These are phyloP conservation scores for Teunomyces barrocoloradensis DNA, from an alignment of 805 yeast genomes.

Conservation along the genomic window DNA sequence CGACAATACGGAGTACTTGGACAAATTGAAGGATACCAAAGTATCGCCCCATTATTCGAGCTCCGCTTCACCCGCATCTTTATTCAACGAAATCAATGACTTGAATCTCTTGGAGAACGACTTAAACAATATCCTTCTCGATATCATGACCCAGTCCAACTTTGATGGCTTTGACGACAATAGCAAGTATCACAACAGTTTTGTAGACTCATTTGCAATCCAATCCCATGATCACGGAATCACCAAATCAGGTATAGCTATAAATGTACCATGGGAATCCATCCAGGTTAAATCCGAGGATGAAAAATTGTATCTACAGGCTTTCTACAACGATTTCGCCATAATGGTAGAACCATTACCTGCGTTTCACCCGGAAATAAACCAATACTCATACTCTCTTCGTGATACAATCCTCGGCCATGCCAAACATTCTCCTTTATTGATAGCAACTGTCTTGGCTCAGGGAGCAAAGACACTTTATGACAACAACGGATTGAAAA, in stretches of 20 bases:
- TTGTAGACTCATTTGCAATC: neutral
- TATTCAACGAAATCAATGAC: constrained; percentile 21
- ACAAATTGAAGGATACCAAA: neutral
- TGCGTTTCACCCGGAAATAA: constrained; percentile 26
- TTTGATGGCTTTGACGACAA: neutral
- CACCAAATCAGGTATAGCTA: constrained; percentile 10
- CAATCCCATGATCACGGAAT: neutral
- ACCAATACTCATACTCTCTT: constrained; percentile 44
- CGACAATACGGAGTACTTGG: constrained; percentile 1
- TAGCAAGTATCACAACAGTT: neutral
- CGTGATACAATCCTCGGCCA: constrained; percentile 59
- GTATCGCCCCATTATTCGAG: neutral
- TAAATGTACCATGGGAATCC: constrained; percentile 26
- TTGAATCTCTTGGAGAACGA: constrained; percentile 35
- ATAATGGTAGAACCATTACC: constrained; percentile 33
- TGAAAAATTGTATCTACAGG: constrained; percentile 31
- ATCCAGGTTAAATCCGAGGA: constrained; percentile 22
- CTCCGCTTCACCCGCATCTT: neutral
- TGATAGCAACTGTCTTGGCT: constrained; percentile 64
- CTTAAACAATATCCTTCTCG: constrained; percentile 35
- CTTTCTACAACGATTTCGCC: constrained; percentile 35
- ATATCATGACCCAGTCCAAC: constrained; percentile 33
- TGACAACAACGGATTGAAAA: constrained; percentile 37
- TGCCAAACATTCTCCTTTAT: constrained; percentile 56
- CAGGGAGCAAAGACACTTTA: constrained; percentile 62